These are phyloP conservation scores for Tuber magnatum DNA, from an alignment of 495 filamentous ascomycete genomes.

Conservation along the genomic window DNA sequence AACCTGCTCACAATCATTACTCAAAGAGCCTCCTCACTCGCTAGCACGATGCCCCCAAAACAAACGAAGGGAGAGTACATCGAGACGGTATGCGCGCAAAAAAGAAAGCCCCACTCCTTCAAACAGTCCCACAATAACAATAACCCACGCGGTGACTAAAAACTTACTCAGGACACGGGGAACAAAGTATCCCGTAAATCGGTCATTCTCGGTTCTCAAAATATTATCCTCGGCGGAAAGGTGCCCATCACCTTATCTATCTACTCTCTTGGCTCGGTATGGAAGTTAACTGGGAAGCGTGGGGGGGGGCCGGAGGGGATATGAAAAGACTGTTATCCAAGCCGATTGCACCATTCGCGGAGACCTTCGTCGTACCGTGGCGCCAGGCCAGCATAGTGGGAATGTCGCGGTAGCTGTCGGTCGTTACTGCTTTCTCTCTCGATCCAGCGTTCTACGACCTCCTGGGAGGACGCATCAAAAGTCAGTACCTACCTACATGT, in stretches of 20 bases:
- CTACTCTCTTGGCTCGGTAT: constrained; percentile 1
- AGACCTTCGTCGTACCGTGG: constrained; percentile 62
- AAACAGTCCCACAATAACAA: constrained; percentile 7
- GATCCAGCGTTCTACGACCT: constrained; percentile 64
- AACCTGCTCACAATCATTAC: not conserved
- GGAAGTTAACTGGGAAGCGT: not conserved
- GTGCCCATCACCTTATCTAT: constrained; percentile 4
- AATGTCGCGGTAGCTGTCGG: constrained; percentile 77
- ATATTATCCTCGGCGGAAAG: constrained; percentile 91
- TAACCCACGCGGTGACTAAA: not conserved
- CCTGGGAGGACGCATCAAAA: constrained; percentile 66
- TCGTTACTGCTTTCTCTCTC: constrained; percentile 75
- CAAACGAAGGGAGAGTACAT: constrained; percentile 83
- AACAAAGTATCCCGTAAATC: constrained; percentile 95
- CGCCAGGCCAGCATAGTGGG: constrained; percentile 34
- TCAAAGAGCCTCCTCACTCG: not conserved
- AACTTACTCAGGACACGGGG: constrained; percentile 66
- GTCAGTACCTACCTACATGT: constrained; percentile 39
- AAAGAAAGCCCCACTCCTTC: constrained; percentile 5
- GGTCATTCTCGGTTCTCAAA: constrained; percentile 83
- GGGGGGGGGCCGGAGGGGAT: not conserved
- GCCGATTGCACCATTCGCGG: constrained; percentile 86
- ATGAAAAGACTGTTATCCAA: constrained; percentile 70
- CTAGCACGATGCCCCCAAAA: constrained; percentile 60
- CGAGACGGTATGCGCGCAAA: constrained; percentile 63